Base-by-base conservation (phyloP, 129 eudicot genomes). In the Logfia minima region DNA sequence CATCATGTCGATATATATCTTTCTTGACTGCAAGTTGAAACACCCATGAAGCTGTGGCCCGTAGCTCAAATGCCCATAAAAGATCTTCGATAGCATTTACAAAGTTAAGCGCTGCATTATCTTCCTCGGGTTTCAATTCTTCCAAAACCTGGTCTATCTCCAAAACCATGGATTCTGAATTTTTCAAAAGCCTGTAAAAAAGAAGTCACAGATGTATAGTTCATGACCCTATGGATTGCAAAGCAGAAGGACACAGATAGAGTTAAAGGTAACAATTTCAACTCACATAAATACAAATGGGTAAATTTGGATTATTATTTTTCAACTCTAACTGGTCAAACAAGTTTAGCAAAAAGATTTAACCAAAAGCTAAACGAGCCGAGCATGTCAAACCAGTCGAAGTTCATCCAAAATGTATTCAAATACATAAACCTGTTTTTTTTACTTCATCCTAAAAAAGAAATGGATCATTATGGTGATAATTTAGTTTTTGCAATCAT, bases 21-120 rank as follows among this genome's bases (percentile, higher is more conserved):
- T 93, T 91, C 79, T 89, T 95, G 28, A 95, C 82, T 21, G 99
- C 99, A 58, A 95, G 66, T 61, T 94, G 99, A 83, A 94, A 94
- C 83, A 94, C 87, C 99, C 92, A 94, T 17, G 97, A 89, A 76
- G 99, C 99, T 71, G 93, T 91, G 29, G 93, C 97, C 41, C 99
- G 97, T 71, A 75, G 94, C 76, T 95, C 97, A 81, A 91, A 95
- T 31, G 97, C 89, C 99, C 99, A 95, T 83, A 95, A 86, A 66
- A 91, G 72, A 75, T 91, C 93, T 88, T 89, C 99, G 75, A 95
- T 45, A 26, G 96, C 99, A 81, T 95, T 95, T 60, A 91, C 95
- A 83, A 95, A 89, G 82, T 91, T 89, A 53, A 95, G 87, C 23
- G 96, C 99, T 3, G 92, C 95, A 64, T 91, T 80, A 80, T 95